These are phyloP conservation scores for Eimeria praecox DNA, from an alignment of 169 alveolate species.

Conservation along the genomic window DNA sequence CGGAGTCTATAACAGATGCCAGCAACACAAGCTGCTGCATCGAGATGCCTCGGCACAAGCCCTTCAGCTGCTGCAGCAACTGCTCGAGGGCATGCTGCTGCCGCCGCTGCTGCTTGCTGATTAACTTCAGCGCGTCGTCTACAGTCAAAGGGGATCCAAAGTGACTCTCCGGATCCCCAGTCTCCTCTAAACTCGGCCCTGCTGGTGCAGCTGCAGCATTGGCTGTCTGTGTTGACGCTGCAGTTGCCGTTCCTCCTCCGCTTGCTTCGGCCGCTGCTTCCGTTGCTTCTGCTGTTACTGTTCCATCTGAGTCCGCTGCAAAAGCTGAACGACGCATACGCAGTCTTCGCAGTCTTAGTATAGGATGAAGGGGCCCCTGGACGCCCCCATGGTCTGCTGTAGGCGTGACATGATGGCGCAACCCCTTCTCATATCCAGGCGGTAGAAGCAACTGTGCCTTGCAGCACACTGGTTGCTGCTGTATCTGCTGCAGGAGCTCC, in stretches of 20 bases:
- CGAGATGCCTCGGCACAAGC: constrained; percentile 27
- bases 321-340: not conserved
- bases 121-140: constrained; percentile 59
- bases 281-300: not conserved
- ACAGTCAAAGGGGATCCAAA: constrained; percentile 15
- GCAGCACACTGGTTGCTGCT: constrained; percentile 59
- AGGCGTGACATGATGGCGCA: not conserved
- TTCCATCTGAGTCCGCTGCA: not conserved
- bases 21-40: constrained; percentile 67
- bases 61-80: constrained; percentile 36
- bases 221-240: constrained; percentile 10
- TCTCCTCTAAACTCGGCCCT: constrained; percentile 6
- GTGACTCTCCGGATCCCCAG: not conserved
- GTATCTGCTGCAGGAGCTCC: constrained; percentile 28
- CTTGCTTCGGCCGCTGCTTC: not conserved
- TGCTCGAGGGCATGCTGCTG: constrained; percentile 67
- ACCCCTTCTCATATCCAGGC: constrained; percentile 30
- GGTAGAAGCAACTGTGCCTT: constrained; percentile 55
- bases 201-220: constrained; percentile 37
- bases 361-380: constrained; percentile 37
- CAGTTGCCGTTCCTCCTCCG: not conserved
- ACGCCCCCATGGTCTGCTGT: not conserved
- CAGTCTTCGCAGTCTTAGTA: constrained; percentile 16
- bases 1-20: constrained; percentile 37
- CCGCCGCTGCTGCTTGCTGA: constrained; percentile 15